Percentiles rank a stretch among this genome's conserved stretches.
Conservation (phyloP, 768 basidiomycete species). For the Terana coerulea region DNA sequence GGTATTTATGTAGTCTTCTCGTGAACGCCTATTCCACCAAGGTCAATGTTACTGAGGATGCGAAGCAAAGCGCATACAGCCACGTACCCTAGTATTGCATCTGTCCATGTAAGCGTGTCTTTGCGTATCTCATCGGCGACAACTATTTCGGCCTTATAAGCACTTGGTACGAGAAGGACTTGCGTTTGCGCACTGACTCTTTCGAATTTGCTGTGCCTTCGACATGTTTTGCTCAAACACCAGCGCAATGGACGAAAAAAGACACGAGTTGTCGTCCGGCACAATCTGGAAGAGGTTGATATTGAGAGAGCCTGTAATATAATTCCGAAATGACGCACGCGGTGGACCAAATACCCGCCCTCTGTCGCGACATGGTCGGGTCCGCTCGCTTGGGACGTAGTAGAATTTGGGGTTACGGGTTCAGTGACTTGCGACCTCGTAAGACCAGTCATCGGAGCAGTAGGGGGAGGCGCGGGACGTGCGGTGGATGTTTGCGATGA, state of each 20-base stretch:
- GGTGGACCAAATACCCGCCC: slow-evolving; percentile 68
- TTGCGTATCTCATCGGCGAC: slow-evolving; percentile 77
- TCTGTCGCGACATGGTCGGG: slow-evolving; percentile 57
- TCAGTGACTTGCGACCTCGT: slow-evolving; percentile 22
- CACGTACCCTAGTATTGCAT: slow-evolving; percentile 80
- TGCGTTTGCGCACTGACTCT: slow-evolving; percentile 46
- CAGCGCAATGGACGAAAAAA: slow-evolving; percentile 84
- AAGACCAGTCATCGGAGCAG: slow-evolving; percentile 23
- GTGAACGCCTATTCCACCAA: slow-evolving; percentile 52
- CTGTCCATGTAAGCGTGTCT: slow-evolving; percentile 71
- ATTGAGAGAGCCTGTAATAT: no score
- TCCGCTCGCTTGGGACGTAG: slow-evolving; percentile 28
- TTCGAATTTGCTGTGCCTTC: slow-evolving; percentile 67
- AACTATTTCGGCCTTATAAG: slow-evolving; percentile 39
- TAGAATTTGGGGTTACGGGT: slow-evolving; percentile 15
- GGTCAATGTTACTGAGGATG: no score
- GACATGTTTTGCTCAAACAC: slow-evolving; percentile 80
- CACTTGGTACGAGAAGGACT: background rate
- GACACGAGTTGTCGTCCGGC: slow-evolving; percentile 96
- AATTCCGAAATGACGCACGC: slow-evolving; percentile 57
- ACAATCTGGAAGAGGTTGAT: no score
- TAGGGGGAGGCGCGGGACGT: no score
- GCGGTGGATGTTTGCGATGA: slow-evolving; percentile 11
- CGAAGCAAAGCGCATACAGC: background rate
- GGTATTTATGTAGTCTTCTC: slow-evolving; percentile 73